Conservation (phyloP, 2,329 filamentous ascomycete species). For the Dothistroma septosporum region DNA sequence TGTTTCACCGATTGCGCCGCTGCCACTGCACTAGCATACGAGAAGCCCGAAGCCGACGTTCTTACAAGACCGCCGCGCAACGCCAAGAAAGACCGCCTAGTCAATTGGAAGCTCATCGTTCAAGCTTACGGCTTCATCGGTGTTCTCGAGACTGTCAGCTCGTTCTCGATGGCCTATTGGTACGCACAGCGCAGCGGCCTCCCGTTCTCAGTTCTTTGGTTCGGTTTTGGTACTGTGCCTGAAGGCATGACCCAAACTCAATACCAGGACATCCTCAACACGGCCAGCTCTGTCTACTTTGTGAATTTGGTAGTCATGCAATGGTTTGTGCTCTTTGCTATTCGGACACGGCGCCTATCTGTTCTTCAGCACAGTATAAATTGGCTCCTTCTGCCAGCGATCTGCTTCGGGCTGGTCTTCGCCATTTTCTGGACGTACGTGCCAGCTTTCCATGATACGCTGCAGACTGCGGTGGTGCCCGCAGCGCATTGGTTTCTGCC, state of each 20-base stretch:
- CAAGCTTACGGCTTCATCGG: constrained; percentile 71
- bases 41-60: constrained; percentile 71
- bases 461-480: constrained; percentile 61
- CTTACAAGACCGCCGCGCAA: constrained; percentile 65
- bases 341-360: constrained; percentile 56
- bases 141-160: constrained; percentile 43
- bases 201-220: constrained; percentile 63
- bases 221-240: constrained; percentile 57
- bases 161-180: constrained; percentile 47
- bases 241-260: constrained; percentile 49
- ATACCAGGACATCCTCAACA: constrained; percentile 55
- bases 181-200: constrained; percentile 52
- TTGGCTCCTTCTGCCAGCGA: constrained; percentile 64
- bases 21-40: constrained; percentile 70
- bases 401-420: constrained; percentile 64
- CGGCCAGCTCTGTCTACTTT: constrained; percentile 72
- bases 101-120: constrained; percentile 67
- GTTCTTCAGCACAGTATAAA: constrained; percentile 75
- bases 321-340: constrained; percentile 69
- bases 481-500: constrained; percentile 75
- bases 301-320: constrained; percentile 78
- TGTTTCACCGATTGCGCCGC: constrained; percentile 75
- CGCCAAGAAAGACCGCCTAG: constrained; percentile 65
- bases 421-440: constrained; percentile 65
- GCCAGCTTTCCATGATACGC: constrained; percentile 57